Percentiles rank a stretch among this genome's conserved stretches.
phyloP scores from a whole-genome alignment of 371 early-diverging fungal species.

The Mucor lusitanicus region DNA sequence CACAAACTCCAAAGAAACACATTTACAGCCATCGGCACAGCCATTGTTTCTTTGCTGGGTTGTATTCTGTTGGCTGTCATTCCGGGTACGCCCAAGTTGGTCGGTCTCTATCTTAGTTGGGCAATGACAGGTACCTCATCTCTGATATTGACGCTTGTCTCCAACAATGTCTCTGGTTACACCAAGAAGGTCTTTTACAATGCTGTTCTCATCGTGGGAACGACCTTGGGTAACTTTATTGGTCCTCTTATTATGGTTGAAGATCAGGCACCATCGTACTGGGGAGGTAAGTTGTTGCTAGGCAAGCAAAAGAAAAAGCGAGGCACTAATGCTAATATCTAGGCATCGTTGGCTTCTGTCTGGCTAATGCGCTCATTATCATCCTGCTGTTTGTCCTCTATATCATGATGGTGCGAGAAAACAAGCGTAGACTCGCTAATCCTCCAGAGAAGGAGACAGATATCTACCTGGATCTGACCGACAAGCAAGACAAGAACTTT shows the following conservation, averaged over 20 bases:
- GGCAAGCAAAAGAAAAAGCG: background rate
- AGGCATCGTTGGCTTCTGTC: constrained; percentile 21
- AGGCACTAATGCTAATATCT: background rate
- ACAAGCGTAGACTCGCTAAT: constrained; percentile 19
- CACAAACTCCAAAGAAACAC: background rate
- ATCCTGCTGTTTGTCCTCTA: constrained; percentile 13
- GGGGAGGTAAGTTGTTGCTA: constrained; percentile 1
- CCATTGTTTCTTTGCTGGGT: constrained; percentile 16
- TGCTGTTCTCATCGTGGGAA: constrained; percentile 14
- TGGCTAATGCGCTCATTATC: constrained; percentile 16
- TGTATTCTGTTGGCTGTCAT: constrained; percentile 18
- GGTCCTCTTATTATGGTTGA: constrained; percentile 30
- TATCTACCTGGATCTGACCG: constrained; percentile 35
- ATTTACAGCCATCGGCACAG: constrained; percentile 3
- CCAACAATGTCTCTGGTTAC: constrained; percentile 32
- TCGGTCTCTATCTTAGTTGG: constrained; percentile 28
- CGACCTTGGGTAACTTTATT: constrained; percentile 31
- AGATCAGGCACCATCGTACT: constrained; percentile 20
- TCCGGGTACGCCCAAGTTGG: constrained; percentile 21
- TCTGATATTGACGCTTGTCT: constrained; percentile 15
- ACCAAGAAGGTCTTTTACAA: constrained; percentile 29
- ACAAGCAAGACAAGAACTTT: constrained; percentile 35
- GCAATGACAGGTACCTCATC: constrained; percentile 17
- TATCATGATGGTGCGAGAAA: constrained; percentile 23
- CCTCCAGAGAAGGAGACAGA: constrained; percentile 11